Percentiles rank a stretch among this genome's conserved stretches.
Evolutionary conservation across 2,329 filamentous ascomycete genomes (phyloP).

Genomic region (Alternaria conjuncta): DNA sequence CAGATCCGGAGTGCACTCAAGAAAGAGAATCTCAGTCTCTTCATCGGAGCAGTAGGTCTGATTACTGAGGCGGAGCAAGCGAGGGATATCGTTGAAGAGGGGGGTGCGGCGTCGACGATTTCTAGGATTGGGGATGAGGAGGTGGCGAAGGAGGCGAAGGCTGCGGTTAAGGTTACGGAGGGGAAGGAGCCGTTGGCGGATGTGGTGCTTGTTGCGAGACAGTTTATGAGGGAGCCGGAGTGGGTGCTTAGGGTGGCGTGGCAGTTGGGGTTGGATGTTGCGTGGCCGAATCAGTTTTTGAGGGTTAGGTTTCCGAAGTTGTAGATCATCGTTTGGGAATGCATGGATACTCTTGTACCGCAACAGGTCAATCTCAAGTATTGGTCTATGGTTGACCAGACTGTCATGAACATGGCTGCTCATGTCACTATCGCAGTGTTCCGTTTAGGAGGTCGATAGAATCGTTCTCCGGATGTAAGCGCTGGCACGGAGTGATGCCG

Average conservation of each 20-base stretch:
- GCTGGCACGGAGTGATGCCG: too few relatives aligned
- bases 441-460: too few relatives aligned
- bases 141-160: conserved; percentile 39
- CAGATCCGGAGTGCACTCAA: conserved; percentile 52
- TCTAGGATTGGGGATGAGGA: conserved; percentile 29
- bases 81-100: conserved; percentile 51
- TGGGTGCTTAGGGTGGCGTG: conserved; percentile 61
- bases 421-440: too few relatives aligned
- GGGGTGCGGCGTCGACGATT: conserved; percentile 26
- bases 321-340: too few relatives aligned
- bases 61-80: conserved; percentile 62
- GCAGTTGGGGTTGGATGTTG: conserved; percentile 56
- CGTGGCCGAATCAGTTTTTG: conserved; percentile 57
- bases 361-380: too few relatives aligned
- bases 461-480: too few relatives aligned
- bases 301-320: conserved; percentile 41
- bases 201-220: conserved; percentile 59
- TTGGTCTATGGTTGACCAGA: too few relatives aligned
- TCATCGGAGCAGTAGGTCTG: conserved; percentile 61
- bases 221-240: conserved; percentile 63
- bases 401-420: too few relatives aligned
- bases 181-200: conserved; percentile 52
- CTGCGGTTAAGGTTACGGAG: conserved; percentile 47
- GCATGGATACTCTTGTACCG: too few relatives aligned
- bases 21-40: conserved; percentile 46